Base-by-base conservation (phyloP, 2,329 filamentous ascomycete species). In the Xylariaceae sp. region DNA sequence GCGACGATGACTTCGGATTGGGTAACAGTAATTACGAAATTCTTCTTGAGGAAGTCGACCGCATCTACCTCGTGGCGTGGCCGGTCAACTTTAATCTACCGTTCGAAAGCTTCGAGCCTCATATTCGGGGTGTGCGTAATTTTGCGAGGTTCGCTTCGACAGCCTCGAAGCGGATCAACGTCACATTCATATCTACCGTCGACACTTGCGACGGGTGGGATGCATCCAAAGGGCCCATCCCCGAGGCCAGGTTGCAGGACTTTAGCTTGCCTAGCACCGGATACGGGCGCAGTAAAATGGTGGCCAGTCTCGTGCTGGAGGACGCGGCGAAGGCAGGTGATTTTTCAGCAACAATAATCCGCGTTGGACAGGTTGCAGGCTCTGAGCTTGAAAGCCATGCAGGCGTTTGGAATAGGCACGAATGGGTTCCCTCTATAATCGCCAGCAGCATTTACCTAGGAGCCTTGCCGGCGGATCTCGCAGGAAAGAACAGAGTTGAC, bases 401-500 rank as follows among this genome's bases (percentile, higher is more conserved):
- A 14, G 79, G 78, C 0, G 54, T 58, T 18, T 84, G 81, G 81
- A 82, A 78, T 52, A 66, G 61, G 14, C 69, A 76, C 9, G 81
- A 85, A 53, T 82, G 78, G 75, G 59, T 83, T 2, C 81, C 81
- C 0, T 71, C 65, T 31, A 62, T 76, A 15, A 62, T 76, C 12
- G 67, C 70, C 1, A 78, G 75, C 40, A 81, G 77, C 0, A 62
- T 74, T 10, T 62, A 73, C 40, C 62, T 82, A 1, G 71, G 73
- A 0, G 59, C 70, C 6, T 56, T 82, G 2, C 79, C 80, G 0
- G 53, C 55, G 1, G 62, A 67, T 2, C 64, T 82, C 0, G 78
- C 77, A 0, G 54, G 58, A 2, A 63, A 71, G 57, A 61, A 71
- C 5, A 58, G 58, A 0, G 66, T 82, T 2, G 77, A 82, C 58